Percentiles rank a stretch among this genome's conserved stretches.
phyloP scores from a whole-genome alignment of 2,329 filamentous ascomycete species.

The Xylaria sp. region DNA sequence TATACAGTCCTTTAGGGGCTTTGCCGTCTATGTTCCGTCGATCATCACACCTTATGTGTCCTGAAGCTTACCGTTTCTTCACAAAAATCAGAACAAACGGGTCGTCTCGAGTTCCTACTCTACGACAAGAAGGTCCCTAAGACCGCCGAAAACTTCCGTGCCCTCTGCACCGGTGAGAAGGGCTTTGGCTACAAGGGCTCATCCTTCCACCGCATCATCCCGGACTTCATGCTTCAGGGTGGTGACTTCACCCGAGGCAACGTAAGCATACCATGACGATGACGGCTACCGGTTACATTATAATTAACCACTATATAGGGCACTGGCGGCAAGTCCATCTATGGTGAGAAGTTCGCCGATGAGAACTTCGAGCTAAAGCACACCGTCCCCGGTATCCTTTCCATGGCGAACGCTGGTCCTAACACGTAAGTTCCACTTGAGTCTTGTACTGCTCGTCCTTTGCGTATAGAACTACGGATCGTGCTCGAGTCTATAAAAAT shows the following conservation, averaged over 20 bases:
- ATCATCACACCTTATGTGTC: background rate
- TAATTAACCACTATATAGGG: slow-evolving; percentile 59
- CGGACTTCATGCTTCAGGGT: slow-evolving; percentile 93
- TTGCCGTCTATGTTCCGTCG: background rate
- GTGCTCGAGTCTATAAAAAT: background rate
- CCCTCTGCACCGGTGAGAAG: slow-evolving; percentile 80
- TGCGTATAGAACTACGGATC: background rate
- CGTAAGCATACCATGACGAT: slow-evolving; percentile 62
- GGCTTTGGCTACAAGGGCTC: slow-evolving; percentile 84
- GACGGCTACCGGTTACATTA: background rate
- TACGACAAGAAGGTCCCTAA: slow-evolving; percentile 86
- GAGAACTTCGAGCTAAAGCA: slow-evolving; percentile 88
- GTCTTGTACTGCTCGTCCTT: background rate
- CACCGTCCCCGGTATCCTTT: slow-evolving; percentile 76
- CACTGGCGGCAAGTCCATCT: slow-evolving; percentile 92
- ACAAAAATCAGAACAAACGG: slow-evolving; percentile 65
- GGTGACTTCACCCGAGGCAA: slow-evolving; percentile 94
- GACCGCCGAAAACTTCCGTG: slow-evolving; percentile 84
- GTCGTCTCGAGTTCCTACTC: slow-evolving; percentile 88
- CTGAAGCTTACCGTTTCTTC: slow-evolving; percentile 30
- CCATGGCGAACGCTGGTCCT: slow-evolving; percentile 94
- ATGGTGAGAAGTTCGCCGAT: slow-evolving; percentile 91
- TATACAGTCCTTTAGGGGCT: background rate
- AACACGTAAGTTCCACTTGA: slow-evolving; percentile 71
- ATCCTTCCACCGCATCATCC: slow-evolving; percentile 91